A percentile compares a stretch with the other conserved stretches of the same genome.
These are phyloP conservation scores for Pleurotus citrinopileatus DNA, from an alignment of 768 basidiomycete species.

Conservation along the genomic window DNA sequence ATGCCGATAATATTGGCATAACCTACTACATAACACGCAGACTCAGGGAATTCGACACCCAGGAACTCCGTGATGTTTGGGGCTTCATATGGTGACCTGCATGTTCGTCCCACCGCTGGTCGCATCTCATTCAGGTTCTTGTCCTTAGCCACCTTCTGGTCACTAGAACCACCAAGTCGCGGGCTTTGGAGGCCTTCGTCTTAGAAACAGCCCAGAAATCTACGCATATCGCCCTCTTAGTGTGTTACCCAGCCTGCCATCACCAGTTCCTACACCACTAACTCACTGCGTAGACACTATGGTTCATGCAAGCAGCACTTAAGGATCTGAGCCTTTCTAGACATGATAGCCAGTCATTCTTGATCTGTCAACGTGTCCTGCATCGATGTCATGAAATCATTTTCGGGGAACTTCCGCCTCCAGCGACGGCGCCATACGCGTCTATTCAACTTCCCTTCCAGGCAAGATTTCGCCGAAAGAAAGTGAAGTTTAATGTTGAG, in stretches of 20 bases:
- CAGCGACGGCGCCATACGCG: constrained; percentile 65
- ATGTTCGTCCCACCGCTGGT: constrained; percentile 7
- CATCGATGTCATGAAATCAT: constrained; percentile 96
- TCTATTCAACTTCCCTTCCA: constrained; percentile 47
- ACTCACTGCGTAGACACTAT: constrained; percentile 66
- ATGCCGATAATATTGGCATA: constrained; percentile 87
- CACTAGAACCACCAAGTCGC: constrained; percentile 86
- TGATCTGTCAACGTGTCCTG: constrained; percentile 88
- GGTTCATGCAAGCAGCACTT: constrained; percentile 98
- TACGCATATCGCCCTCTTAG: constrained; percentile 93
- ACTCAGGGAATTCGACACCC: constrained; percentile 61
- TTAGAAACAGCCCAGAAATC: constrained; percentile 85
- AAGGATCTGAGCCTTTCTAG: constrained; percentile 65
- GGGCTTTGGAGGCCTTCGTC: constrained; percentile 93
- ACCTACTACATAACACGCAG: constrained; percentile 85
- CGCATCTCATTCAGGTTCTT: constrained; percentile 17
- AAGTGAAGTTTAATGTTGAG: constrained; percentile 69
- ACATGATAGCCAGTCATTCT: constrained; percentile 74
- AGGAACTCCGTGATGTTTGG: constrained; percentile 83
- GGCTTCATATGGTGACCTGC: constrained; percentile 76
- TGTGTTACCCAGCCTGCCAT: constrained; percentile 41
- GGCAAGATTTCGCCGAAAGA: constrained; percentile 50
- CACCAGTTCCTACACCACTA: constrained; percentile 9
- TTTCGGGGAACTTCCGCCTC: constrained; percentile 79
- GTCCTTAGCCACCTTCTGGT: constrained; percentile 84